These are phyloP conservation scores for Pleurotus tuoliensis DNA, from an alignment of 768 basidiomycete genomes.

Conservation along the genomic window DNA sequence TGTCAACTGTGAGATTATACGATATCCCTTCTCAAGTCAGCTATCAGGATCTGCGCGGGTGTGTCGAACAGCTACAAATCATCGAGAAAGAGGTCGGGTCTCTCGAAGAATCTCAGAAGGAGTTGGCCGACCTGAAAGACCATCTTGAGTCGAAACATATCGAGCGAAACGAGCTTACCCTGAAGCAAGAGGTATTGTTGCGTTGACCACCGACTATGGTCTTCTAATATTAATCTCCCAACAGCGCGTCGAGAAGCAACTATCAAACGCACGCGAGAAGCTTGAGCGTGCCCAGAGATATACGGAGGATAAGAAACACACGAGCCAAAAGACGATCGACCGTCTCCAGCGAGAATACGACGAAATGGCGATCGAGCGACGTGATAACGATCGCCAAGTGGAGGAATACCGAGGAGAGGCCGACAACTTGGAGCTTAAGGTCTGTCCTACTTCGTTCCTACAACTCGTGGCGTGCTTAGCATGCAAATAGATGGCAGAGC, in stretches of 20 bases:
- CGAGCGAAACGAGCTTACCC: conserved; percentile 64
- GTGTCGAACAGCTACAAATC: conserved; percentile 71
- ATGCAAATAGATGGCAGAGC: conserved; percentile 61
- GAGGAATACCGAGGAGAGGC: conserved; percentile 74
- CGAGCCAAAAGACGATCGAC: conserved; percentile 72
- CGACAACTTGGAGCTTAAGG: conserved; percentile 64
- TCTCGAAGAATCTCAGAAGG: conserved; percentile 64
- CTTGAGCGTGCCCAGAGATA: conserved; percentile 75
- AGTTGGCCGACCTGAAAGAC: conserved; percentile 64
- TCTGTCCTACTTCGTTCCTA: conserved; percentile 18
- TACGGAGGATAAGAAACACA: conserved; percentile 72
- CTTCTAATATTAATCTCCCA: background rate
- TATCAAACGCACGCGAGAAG: conserved; percentile 79
- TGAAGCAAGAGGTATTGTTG: conserved; percentile 59
- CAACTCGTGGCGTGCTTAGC: background rate
- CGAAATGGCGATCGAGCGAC: conserved; percentile 69
- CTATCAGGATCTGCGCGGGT: conserved; percentile 62
- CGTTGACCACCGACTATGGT: background rate
- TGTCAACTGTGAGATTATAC: background rate
- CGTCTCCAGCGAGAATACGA: conserved; percentile 76
- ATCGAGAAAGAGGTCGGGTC: conserved; percentile 64
- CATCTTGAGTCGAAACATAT: conserved; percentile 70
- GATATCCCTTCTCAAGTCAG: conserved; percentile 5
- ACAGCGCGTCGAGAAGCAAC: conserved; percentile 79
- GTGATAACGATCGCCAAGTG: conserved; percentile 75